These are phyloP conservation scores for Huntiella omanensis DNA, from an alignment of 2,329 filamentous ascomycete genomes.

Conservation along the genomic window DNA sequence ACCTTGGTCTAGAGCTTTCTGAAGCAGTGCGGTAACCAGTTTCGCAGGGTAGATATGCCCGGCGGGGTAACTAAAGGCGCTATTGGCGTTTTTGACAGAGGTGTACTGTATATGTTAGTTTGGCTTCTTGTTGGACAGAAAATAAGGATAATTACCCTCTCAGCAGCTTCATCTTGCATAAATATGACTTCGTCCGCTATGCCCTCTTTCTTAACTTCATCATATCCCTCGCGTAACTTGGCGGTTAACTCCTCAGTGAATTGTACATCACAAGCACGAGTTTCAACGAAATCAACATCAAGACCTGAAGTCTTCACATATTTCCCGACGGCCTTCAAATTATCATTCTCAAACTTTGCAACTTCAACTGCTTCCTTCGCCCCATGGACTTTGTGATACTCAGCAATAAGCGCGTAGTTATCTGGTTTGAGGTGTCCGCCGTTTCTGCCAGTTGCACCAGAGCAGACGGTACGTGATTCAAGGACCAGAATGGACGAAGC, in stretches of 20 bases:
- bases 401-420: constrained; percentile 12
- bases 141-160: background rate
- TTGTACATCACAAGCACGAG: constrained; percentile 22
- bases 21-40: constrained; percentile 10
- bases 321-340: constrained; percentile 17
- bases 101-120: constrained; percentile 14
- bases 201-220: constrained; percentile 16
- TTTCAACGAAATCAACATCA: constrained; percentile 26
- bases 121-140: background rate
- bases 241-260: constrained; percentile 15
- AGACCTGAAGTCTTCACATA: constrained; percentile 21
- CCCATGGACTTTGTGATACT: constrained; percentile 13
- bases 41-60: constrained; percentile 15
- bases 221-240: constrained; percentile 16
- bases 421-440: constrained; percentile 15
- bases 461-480: constrained; percentile 20
- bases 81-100: constrained; percentile 20
- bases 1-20: background rate
- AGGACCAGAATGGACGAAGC: constrained; percentile 17
- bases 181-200: constrained; percentile 13
- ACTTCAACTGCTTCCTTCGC: constrained; percentile 13
- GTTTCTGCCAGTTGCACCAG: constrained; percentile 22
- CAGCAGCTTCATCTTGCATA: constrained; percentile 1
- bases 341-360: constrained; percentile 13
- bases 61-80: constrained; percentile 17